Evolutionary conservation across 1,139 yeast genomes (phyloP).

Genomic region (Groenewaldozyma auringiensis): DNA sequence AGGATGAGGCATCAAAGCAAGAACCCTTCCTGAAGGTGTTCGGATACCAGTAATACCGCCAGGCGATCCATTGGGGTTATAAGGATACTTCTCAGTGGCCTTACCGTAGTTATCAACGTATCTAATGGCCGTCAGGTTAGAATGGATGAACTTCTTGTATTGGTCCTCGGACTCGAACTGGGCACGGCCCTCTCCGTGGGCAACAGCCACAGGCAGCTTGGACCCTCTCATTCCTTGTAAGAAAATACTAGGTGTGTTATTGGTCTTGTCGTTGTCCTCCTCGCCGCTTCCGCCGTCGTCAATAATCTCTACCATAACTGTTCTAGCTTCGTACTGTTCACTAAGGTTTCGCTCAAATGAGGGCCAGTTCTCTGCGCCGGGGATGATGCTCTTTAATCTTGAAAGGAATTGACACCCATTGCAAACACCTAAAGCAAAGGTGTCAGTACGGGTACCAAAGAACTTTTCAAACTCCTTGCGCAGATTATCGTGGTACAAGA

Average conservation of each 20-base stretch:
- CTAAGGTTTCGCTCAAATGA: conserved; percentile 83
- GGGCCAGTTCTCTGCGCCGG: conserved; percentile 97
- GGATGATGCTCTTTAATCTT: conserved; percentile 78
- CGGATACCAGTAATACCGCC: conserved; percentile 89
- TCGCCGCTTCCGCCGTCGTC: conserved; percentile 35
- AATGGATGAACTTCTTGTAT: conserved; percentile 39
- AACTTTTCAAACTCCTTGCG: conserved; percentile 69
- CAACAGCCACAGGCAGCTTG: conserved; percentile 89
- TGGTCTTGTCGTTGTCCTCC: background rate
- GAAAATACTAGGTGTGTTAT: conserved; percentile 51
- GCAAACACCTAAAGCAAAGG: conserved; percentile 99
- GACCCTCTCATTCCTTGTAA: conserved; percentile 89
- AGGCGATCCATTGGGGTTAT: conserved; percentile 94
- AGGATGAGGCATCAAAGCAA: conserved; percentile 99
- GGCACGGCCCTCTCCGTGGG: conserved; percentile 98
- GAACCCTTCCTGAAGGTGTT: conserved; percentile 85
- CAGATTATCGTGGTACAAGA: conserved; percentile 74
- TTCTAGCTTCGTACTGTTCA: conserved; percentile 97
- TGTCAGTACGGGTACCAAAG: conserved; percentile 81
- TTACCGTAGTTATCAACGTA: conserved; percentile 89
- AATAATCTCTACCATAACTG: conserved; percentile 74
- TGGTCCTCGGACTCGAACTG: conserved; percentile 45
- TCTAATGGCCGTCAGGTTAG: conserved; percentile 54
- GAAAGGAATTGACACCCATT: conserved; percentile 97
- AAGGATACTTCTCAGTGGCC: conserved; percentile 76